These are phyloP conservation scores for Chloropicon primus DNA, from an alignment of 139 green algal genomes.

Conservation along the genomic window DNA sequence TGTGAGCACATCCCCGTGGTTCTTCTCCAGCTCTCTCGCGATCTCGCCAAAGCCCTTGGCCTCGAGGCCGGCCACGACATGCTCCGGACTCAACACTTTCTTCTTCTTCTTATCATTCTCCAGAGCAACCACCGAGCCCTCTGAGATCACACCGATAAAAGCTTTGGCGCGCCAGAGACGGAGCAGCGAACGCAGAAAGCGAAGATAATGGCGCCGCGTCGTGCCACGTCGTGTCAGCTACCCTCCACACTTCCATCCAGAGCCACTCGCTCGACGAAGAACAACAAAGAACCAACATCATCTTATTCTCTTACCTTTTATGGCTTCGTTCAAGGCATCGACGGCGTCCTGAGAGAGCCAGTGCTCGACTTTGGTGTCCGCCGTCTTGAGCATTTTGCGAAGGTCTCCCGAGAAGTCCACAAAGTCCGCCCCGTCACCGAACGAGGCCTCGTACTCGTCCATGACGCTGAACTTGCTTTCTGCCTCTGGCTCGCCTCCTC, in stretches of 20 bases:
- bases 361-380: background rate
- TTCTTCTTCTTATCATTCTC: background rate
- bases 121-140: background rate
- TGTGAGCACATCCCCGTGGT: background rate
- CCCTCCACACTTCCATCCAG: too few species aligned
- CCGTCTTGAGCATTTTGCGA: background rate
- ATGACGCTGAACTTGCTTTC: too few species aligned
- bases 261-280: too few species aligned
- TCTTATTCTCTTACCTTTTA: background rate
- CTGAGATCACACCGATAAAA: background rate
- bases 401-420: background rate
- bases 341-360: background rate
- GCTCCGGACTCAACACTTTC: background rate
- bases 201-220: too few species aligned
- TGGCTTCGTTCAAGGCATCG: background rate
- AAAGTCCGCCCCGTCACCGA: background rate
- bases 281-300: too few species aligned
- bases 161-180: background rate
- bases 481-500: too few species aligned
- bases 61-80: background rate
- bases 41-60: background rate
- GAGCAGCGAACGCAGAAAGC: background rate
- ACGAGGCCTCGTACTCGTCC: background rate
- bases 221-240: too few species aligned
- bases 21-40: background rate